These are phyloP conservation scores for Rhynchospora tenuis DNA, from an alignment of 176 grass and related monocot genomes.

Conservation along the genomic window DNA sequence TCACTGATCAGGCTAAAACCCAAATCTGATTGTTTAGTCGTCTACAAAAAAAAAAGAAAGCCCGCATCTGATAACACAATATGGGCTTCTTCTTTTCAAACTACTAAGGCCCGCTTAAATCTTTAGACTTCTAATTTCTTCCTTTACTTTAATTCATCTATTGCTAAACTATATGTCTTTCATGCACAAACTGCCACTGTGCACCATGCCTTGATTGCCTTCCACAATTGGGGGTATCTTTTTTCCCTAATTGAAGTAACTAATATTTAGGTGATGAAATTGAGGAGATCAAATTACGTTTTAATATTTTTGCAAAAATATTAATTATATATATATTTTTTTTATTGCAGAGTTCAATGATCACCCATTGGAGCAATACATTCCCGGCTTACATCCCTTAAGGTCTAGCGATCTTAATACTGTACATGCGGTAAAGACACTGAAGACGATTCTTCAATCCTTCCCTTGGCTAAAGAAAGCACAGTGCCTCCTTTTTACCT, in stretches of 20 bases:
- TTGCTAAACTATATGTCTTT: background rate
- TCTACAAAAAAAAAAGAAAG: background rate
- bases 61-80: background rate
- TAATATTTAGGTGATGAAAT: no score
- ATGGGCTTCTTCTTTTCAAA: background rate
- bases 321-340: no score
- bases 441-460: background rate
- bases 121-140: background rate
- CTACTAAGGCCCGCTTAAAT: background rate
- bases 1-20: background rate
- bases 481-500: conserved; percentile 39
- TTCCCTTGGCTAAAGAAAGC: conserved; percentile 19
- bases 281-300: background rate
- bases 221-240: background rate
- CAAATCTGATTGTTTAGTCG: background rate
- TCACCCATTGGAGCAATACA: conserved; percentile 28
- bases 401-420: conserved; percentile 8
- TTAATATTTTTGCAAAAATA: no score
- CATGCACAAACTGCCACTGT: no score
- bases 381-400: conserved; percentile 20
- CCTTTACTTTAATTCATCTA: background rate
- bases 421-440: conserved; percentile 1
- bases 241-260: background rate
- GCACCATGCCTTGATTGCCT: no score
- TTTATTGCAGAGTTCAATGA: conserved; percentile 20